Evolutionary conservation across 352 stramenopile genomes (phyloP).

Genomic region (Globisporangium echinulatum): DNA sequence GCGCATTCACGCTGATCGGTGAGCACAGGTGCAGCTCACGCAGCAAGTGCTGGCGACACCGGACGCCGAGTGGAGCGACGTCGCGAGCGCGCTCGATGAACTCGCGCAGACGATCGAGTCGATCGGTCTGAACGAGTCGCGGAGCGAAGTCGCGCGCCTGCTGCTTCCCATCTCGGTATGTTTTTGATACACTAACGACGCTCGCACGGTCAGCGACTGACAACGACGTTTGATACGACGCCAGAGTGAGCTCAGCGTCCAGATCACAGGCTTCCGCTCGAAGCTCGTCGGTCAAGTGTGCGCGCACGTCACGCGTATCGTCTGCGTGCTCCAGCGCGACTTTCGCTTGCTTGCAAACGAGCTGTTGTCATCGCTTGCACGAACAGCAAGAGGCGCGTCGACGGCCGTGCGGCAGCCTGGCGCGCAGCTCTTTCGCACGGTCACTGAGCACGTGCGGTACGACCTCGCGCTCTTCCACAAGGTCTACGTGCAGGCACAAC

Average conservation of each 20-base stretch:
- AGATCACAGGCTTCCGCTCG: constrained; percentile 42
- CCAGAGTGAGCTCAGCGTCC: constrained; percentile 30
- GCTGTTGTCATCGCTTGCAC: constrained; percentile 37
- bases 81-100: constrained; percentile 30
- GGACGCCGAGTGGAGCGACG: constrained; percentile 35
- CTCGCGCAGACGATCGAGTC: constrained; percentile 41
- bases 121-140: constrained; percentile 16
- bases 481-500: constrained; percentile 31
- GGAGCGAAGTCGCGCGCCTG: constrained; percentile 25
- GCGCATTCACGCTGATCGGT: constrained; percentile 2
- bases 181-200: background rate
- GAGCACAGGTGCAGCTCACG: constrained; percentile 30
- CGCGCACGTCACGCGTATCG: constrained; percentile 35
- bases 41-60: constrained; percentile 23
- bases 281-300: constrained; percentile 51
- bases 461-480: constrained; percentile 43
- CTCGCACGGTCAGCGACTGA: background rate
- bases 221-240: background rate
- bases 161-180: constrained; percentile 45
- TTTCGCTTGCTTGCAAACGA: constrained; percentile 56
- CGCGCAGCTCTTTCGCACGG: constrained; percentile 34
- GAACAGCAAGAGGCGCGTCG: constrained; percentile 49
- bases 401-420: constrained; percentile 44
- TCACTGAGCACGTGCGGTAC: constrained; percentile 57
- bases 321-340: constrained; percentile 31